Percentiles rank a stretch among this genome's conserved stretches.
These are phyloP conservation scores for Cyanidioschyzon merolae DNA, from an alignment of 23 red algal genomes.

Conservation along the genomic window DNA sequence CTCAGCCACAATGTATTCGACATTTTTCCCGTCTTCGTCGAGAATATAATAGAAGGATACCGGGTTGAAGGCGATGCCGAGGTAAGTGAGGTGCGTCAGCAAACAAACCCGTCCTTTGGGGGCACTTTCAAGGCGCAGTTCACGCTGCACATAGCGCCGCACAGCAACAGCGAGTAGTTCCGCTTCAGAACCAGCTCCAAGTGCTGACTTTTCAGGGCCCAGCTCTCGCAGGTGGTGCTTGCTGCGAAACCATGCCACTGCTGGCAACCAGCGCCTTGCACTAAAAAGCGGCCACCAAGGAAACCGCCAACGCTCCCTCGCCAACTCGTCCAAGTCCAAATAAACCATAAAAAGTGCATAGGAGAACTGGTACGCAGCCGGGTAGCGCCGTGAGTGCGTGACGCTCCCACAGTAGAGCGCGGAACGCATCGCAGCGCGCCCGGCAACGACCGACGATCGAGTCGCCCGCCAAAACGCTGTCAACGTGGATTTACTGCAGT, in stretches of 20 bases:
- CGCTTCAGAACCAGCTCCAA: background rate
- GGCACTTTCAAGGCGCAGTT: slow-evolving; percentile 22
- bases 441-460: no score
- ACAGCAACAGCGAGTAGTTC: slow-evolving; percentile 25
- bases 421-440: background rate
- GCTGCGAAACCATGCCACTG: slow-evolving; percentile 54
- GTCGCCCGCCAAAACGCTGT: no score
- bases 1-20: slow-evolving; percentile 67
- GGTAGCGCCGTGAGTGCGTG: slow-evolving; percentile 46
- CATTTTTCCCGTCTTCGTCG: slow-evolving; percentile 29
- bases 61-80: slow-evolving; percentile 87
- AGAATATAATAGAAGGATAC: slow-evolving; percentile 90
- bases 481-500: no score
- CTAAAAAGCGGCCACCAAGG: slow-evolving; percentile 2
- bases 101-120: slow-evolving; percentile 47
- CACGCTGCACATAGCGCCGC: slow-evolving; percentile 8
- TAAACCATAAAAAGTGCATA: slow-evolving; percentile 83
- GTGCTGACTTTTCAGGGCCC: slow-evolving; percentile 26
- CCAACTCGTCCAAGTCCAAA: slow-evolving; percentile 59
- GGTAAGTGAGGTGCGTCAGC: slow-evolving; percentile 62
- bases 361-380: slow-evolving; percentile 39
- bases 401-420: slow-evolving; percentile 39
- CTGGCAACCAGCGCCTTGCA: slow-evolving; percentile 24
- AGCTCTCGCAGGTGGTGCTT: slow-evolving; percentile 13
- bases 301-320: slow-evolving; percentile 8